A percentile compares a stretch with the other conserved stretches of the same genome.
Conservation (phyloP, 495 filamentous ascomycete genomes). For the Apodospora peruviana region DNA sequence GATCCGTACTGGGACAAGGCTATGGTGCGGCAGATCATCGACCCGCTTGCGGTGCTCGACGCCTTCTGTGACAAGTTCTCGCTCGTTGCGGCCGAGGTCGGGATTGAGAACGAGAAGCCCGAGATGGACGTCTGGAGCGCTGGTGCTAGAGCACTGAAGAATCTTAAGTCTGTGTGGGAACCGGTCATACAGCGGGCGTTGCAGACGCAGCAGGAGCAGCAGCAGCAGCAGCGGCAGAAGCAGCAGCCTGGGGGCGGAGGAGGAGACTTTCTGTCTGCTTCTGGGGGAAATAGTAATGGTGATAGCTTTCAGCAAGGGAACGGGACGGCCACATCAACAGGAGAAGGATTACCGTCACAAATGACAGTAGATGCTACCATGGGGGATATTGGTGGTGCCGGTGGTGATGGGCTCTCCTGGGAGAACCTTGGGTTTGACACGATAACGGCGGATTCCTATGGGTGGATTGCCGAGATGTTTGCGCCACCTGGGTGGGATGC, state of each 20-base stretch:
- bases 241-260: background rate
- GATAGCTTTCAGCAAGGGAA: background rate
- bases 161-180: background rate
- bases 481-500: too few species aligned
- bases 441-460: background rate
- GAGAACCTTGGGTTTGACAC: background rate
- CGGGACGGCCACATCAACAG: background rate
- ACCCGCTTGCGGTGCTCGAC: constrained; percentile 21
- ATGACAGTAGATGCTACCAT: background rate
- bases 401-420: background rate
- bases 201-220: background rate
- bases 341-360: background rate
- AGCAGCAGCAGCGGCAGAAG: background rate
- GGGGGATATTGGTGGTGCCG: background rate
- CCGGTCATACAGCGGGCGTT: background rate
- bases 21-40: constrained; percentile 15
- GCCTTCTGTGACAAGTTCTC: constrained; percentile 15
- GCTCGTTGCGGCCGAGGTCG: background rate
- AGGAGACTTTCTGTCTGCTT: background rate
- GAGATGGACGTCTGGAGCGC: background rate
- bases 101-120: background rate
- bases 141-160: background rate
- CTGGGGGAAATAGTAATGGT: background rate
- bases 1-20: constrained; percentile 27
- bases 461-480: background rate